Evolutionary conservation across 2,329 filamentous ascomycete species (phyloP).

Genomic region (Monosporascus sp.): DNA sequence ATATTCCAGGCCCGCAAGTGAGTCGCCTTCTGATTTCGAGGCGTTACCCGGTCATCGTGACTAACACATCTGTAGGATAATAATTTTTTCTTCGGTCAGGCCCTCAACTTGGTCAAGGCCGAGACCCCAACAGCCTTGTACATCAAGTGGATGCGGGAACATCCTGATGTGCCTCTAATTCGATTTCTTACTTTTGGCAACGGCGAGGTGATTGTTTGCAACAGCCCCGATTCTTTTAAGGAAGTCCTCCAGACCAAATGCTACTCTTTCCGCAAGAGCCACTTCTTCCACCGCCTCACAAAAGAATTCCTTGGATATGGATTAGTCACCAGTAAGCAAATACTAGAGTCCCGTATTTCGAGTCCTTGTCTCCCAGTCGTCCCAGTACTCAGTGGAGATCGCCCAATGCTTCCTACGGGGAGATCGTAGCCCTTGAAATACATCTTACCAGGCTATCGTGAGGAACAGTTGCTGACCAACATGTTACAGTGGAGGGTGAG

Average conservation of each 20-base stretch:
- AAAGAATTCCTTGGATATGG: conserved; percentile 7
- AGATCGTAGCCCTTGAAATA: too few relatives aligned
- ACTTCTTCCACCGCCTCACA: conserved; percentile 4
- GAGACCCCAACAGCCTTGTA: conserved; percentile 3
- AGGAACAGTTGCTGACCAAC: neutral
- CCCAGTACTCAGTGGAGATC: too few relatives aligned
- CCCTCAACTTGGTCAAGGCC: conserved; percentile 4
- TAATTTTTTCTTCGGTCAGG: conserved; percentile 7
- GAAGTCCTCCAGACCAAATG: conserved; percentile 8
- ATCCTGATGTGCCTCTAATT: conserved; percentile 9
- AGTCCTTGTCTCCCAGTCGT: neutral
- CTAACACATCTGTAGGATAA: conserved; percentile 1
- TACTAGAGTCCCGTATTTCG: neutral
- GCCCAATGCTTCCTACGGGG: too few relatives aligned
- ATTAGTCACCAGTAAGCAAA: neutral
- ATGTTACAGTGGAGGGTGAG: conserved; percentile 8
- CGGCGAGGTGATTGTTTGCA: conserved; percentile 7
- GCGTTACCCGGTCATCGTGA: too few relatives aligned
- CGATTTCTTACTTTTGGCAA: conserved; percentile 9
- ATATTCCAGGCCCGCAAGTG: conserved; percentile 4
- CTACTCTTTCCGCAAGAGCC: conserved; percentile 5
- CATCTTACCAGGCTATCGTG: too few relatives aligned
- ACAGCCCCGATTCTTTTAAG: conserved; percentile 5
- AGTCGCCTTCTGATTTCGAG: neutral
- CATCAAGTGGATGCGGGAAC: conserved; percentile 7